Conservation (phyloP, 495 filamentous ascomycete species). For the Neurospora sp. region DNA sequence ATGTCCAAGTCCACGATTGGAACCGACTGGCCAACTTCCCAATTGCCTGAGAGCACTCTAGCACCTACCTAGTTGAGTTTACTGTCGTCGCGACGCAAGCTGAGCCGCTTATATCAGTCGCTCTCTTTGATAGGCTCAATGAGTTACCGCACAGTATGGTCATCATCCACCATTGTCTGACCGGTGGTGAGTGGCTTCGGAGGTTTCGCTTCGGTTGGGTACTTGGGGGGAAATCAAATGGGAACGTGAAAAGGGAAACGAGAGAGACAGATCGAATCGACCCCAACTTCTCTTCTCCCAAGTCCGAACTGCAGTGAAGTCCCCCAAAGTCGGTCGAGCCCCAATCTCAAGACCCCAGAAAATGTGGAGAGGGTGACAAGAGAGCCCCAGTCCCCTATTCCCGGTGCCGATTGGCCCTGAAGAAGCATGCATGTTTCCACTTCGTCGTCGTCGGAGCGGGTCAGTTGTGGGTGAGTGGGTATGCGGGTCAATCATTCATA, state of each 20-base stretch:
- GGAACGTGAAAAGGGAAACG: not conserved
- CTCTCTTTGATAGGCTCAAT: not conserved
- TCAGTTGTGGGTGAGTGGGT: not conserved
- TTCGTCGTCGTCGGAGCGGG: not conserved
- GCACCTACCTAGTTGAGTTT: not conserved
- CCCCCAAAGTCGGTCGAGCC: not conserved
- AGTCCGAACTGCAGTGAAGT: not conserved
- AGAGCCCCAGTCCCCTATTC: not conserved
- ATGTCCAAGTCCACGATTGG: not conserved
- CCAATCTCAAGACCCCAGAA: not conserved
- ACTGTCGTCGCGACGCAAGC: not conserved
- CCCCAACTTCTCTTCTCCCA: not conserved
- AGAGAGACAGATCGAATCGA: not conserved
- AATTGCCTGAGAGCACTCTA: not conserved
- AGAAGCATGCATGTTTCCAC: not conserved
- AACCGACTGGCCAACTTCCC: not conserved
- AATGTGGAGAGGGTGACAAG: not conserved
- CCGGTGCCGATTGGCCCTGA: not conserved
- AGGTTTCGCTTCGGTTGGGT: not conserved
- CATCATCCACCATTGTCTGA: not conserved
- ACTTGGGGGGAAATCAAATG: not conserved
- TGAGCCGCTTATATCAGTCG: not conserved
- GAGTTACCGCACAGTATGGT: not conserved
- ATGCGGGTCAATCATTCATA: not conserved
- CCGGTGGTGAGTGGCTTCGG: not conserved